Conservation (phyloP, 2,329 filamentous ascomycete genomes). For the Fusarium citri region DNA sequence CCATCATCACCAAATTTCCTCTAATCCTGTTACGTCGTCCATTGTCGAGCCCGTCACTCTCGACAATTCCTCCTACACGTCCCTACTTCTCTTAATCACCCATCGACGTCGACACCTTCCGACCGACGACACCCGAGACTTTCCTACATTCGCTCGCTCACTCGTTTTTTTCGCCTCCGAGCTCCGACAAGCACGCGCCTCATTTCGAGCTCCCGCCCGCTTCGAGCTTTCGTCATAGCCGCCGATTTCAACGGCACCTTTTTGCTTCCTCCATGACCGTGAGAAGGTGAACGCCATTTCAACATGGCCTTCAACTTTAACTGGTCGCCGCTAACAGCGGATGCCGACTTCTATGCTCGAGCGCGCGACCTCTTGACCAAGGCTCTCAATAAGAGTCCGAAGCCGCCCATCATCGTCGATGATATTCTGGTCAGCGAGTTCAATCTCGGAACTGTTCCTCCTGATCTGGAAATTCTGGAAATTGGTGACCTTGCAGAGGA, state of each 20-base stretch:
- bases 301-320: conserved; percentile 99
- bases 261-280: conserved; percentile 50
- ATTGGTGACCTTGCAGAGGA: conserved; percentile 98
- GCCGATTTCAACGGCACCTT: conserved; percentile 41
- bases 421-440: conserved; percentile 98
- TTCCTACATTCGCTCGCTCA: conserved; percentile 26
- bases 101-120: conserved; percentile 16
- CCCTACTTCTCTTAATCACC: conserved; percentile 1
- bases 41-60: conserved; percentile 8
- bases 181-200: conserved; percentile 32
- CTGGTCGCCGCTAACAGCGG: conserved; percentile 98
- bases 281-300: conserved; percentile 57
- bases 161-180: conserved; percentile 22
- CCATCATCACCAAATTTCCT: conserved; percentile 24
- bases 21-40: conserved; percentile 4
- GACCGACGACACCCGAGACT: conserved; percentile 23
- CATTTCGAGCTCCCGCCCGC: conserved; percentile 14
- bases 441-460: conserved; percentile 93
- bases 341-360: conserved; percentile 88
- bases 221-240: conserved; percentile 34
- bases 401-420: conserved; percentile 98
- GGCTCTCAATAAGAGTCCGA: conserved; percentile 96
- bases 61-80: conserved; percentile 2
- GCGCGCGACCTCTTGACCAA: conserved; percentile 94
- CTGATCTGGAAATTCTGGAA: conserved; percentile 95